Evolutionary conservation across 208 protist species (phyloP), one percentile per base, ranked within the genome.

Genomic region (Zelonia costaricensis): DNA sequence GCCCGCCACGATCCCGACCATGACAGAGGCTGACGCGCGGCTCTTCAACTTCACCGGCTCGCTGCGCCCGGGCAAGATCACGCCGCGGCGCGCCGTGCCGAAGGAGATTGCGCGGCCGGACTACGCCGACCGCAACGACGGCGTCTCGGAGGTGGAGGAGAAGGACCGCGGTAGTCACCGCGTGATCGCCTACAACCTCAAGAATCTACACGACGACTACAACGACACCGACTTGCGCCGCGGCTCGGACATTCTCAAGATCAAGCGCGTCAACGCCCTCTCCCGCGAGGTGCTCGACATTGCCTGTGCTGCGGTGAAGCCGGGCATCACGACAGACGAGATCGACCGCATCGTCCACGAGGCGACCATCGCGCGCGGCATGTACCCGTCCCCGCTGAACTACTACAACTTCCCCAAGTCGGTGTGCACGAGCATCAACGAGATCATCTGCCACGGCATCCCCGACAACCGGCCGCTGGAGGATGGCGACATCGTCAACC

Each of bases 351-450:
- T 98, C 28, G 86, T 97, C 12, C 92, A 98, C 64, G 87, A 97
- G 45, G 88, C 88, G 9, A 94, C 85, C 12, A 86, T 98, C 35
- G 92, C 80, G 66, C 84, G 96, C 8, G 71, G 82, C 44, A 95
- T 95, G 69, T 99, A 99, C 74, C 98, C 98, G 12, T 99, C 98
- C 0, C 98, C 98, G 28, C 87, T 99, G 16, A 99, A 99, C 78
- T 99, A 99, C 76, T 92, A 97, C 75, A 85, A 88, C 55, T 99
- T 99, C 72, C 98, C 98, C 54, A 99, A 99, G 80, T 98, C 95
- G 23, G 91, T 97, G 38, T 99, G 98, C 80, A 99, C 98, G 16
- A 97, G 84, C 58, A 61, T 98, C 10, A 97, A 98, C 69, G 92
- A 98, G 73, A 82, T 98, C 27, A 97, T 98, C 46, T 97, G 92